These are phyloP conservation scores for Metschnikowia lunata DNA, from an alignment of 805 yeast genomes.

Conservation along the genomic window DNA sequence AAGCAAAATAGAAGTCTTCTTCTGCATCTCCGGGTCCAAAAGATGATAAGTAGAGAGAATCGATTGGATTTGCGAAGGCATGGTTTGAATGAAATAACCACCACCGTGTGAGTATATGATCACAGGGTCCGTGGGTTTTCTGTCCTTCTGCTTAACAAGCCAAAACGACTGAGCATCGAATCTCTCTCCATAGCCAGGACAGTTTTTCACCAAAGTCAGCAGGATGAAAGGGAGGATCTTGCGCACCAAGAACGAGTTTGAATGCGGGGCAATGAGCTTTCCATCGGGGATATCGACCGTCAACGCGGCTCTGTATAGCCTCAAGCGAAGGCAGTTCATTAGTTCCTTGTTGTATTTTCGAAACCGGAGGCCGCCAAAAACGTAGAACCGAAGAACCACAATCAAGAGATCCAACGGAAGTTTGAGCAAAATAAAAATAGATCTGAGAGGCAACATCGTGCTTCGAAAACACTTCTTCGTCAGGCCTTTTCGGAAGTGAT, in stretches of 20 bases:
- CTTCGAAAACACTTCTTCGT: neutral
- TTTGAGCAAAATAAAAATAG: constrained; percentile 8
- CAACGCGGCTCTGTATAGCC: constrained; percentile 11
- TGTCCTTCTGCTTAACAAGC: constrained; percentile 28
- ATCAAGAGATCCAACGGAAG: constrained; percentile 13
- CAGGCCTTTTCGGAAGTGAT: neutral
- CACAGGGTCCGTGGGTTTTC: constrained; percentile 25
- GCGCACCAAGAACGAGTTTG: constrained; percentile 13
- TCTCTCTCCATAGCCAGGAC: constrained; percentile 30
- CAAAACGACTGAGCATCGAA: constrained; percentile 30
- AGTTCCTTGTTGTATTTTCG: constrained; percentile 13
- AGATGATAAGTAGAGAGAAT: constrained; percentile 27
- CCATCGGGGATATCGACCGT: constrained; percentile 14
- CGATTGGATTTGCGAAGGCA: constrained; percentile 27
- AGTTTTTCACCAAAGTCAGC: constrained; percentile 6
- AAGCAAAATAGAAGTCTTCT: constrained; percentile 22
- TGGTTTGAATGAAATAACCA: constrained; percentile 31
- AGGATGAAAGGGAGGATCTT: constrained; percentile 10
- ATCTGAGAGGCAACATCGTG: constrained; percentile 8
- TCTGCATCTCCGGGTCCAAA: constrained; percentile 21
- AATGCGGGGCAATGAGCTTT: constrained; percentile 11
- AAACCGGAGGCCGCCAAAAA: constrained; percentile 15
- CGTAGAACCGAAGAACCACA: constrained; percentile 14
- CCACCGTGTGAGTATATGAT: constrained; percentile 39
- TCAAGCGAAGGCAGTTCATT: constrained; percentile 13